Base-by-base conservation (phyloP, 192 early-diverging fungal genomes). In the Rhizoclosmatium globosum region DNA sequence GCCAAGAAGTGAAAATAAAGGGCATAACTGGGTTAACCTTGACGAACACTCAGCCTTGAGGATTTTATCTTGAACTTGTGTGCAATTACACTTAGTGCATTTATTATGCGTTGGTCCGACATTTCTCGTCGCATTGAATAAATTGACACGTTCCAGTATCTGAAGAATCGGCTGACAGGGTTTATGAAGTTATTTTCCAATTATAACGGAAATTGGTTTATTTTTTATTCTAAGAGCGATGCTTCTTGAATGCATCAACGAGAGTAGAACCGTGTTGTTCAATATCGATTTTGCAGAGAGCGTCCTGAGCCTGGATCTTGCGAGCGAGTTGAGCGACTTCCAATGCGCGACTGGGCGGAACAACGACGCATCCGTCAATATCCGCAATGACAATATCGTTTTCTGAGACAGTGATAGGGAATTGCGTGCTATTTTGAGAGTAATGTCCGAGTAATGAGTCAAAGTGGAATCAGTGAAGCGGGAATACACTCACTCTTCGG, bases 371-470 rank as follows among this genome's bases (percentile, higher is more conserved):
- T 3, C 89, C 89, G 67, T 90, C 85, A 3, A 70, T 71, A 79
- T 90, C 89, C 19, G 78, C 89, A 19, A 88, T 80, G 59, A 88
- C 82, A 11, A 84, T 73, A 68, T 90, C 89, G 21, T 85, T 86
- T 31, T 67, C 62, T 23, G 42, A 68, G 13, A 82, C 65, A 2
- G 43, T 41, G 1, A 81, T 70, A 15, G 76, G 79, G 66, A 71
- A 84, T 3, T 23, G 65, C 41, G 77, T 71, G 50, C 62, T 69
- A 17, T 39, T 7, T 43, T 67, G 13, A 3, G 65, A 38, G 13
- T 41, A 45, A 75, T 3, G 48, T 3, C 17, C 6, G 21, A 72
- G 17, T n/a, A n/a, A n/a, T n/a, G n/a, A n/a, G n/a, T n/a, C n/a
- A n/a, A n/a, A n/a, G n/a, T n/a, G n/a, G n/a, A n/a, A n/a, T n/a